Evolutionary conservation across 805 yeast genomes (phyloP).

Genomic region (Candida schatavii): DNA sequence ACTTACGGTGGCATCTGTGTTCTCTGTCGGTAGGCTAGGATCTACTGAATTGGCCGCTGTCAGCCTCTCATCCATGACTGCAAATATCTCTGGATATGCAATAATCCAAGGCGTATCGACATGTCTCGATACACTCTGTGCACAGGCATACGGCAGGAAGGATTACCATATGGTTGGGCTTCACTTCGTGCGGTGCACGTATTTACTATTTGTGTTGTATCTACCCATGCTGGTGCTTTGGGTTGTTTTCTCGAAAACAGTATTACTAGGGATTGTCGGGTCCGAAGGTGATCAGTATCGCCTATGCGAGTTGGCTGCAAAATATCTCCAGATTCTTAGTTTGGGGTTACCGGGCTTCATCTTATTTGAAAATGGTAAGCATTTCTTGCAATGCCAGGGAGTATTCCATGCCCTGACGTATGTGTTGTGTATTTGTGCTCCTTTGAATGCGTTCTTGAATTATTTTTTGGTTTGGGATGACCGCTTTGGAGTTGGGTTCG

Average conservation of each 20-base stretch:
- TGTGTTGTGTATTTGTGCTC: constrained; percentile 68
- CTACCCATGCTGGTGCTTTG: constrained; percentile 60
- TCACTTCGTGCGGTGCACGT: constrained; percentile 64
- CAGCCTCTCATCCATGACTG: constrained; percentile 73
- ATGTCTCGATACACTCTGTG: constrained; percentile 72
- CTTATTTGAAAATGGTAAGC: constrained; percentile 67
- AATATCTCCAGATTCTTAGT: constrained; percentile 52
- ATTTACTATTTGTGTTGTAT: constrained; percentile 48
- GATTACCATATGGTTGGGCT: constrained; percentile 66
- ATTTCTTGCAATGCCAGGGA: constrained; percentile 74
- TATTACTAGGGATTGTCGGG: constrained; percentile 35
- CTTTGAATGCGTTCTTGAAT: constrained; percentile 65
- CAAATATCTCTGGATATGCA: constrained; percentile 72
- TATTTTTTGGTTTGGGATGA: constrained; percentile 68
- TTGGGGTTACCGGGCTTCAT: constrained; percentile 75
- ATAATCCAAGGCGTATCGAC: constrained; percentile 78
- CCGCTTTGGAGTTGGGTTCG: constrained; percentile 56
- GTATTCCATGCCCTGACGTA: constrained; percentile 78
- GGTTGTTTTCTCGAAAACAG: constrained; percentile 52
- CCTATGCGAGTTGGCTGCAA: constrained; percentile 47
- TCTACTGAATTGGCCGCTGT: constrained; percentile 72
- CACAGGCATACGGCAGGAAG: constrained; percentile 73
- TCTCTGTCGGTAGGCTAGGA: constrained; percentile 74
- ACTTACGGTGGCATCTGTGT: constrained; percentile 71
- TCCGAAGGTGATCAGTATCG: constrained; percentile 16